Base-by-base conservation (phyloP, 495 filamentous ascomycete genomes). In the Cercophora sp. region DNA sequence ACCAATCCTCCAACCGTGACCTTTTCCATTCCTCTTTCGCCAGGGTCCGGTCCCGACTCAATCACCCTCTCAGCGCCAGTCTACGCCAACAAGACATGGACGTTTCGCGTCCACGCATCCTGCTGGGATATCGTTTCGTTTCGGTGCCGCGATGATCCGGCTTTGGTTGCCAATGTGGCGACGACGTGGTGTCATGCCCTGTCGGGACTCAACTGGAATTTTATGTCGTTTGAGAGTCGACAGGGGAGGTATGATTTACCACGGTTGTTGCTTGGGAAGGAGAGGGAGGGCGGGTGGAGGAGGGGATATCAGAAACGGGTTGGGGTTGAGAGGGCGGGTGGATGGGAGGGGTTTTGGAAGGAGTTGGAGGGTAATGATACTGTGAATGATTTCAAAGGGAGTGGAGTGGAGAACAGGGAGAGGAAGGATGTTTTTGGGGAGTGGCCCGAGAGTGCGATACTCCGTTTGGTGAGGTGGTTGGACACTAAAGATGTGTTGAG, bases 31-130 rank as follows among this genome's bases (percentile, higher is more conserved):
- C 24, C 54, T 16, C 22, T n/a, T n/a, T n/a, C n/a, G n/a, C n/a
- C n/a, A n/a, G n/a, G n/a, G 31, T n/a, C 18, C 19, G 13, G 13
- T 15, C 32, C 4, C 31, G 20, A 19, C 46, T 16, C 2, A 22
- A 19, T 11, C 29, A 22, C 19, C 1, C 26, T 37, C 15, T 22
- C 48, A 4, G 26, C 20, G 13, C 23, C 22, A n/a, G 11, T 23
- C 4, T 32, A 40, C 32, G 15, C 10, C 22, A 19, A 40, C 4
- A 11, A 35, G 15, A 29, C 3, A 32, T 62, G 59, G 59, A 48
- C 37, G 9, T 59, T 59, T 29, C 48, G 50, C 2, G 56, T 62
- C 5, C 59, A 62, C 25, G 52, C 52, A 13, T 56, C 58, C 46
- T 62, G 59, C 42, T 62, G 59, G 59, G 56, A 50, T 9, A 8